Base-by-base conservation (phyloP, 495 filamentous ascomycete genomes). In the Coniosporium apollinis region DNA sequence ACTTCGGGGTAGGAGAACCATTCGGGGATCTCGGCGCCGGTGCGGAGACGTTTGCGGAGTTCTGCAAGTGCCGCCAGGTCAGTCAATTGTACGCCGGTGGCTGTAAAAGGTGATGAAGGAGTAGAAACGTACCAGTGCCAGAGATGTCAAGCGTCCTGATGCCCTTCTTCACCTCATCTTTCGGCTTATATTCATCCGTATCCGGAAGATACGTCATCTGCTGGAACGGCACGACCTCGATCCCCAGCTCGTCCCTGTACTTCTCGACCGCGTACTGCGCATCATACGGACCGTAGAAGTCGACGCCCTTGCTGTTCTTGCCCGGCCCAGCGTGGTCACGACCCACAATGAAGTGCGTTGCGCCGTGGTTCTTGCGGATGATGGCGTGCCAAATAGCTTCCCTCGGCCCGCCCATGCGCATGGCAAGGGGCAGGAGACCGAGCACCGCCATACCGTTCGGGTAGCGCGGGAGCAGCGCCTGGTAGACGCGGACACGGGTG, bases 1-100 rank as follows among this genome's bases (percentile, higher is more conserved):
- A 97, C 91, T 64, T 97, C 91, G 39, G 91, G 85, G 64, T 97
- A 97, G 15, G 89, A 96, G 70, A 97, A 97, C 89, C 89, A 97
- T 57, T 91, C 84, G 38, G 89, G 89, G 51, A 97, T 97, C 44
- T 92, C 83, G 43, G 75, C 76, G 37, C 89, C 89, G 35, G 76
- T 85, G 47, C 82, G 75, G 34, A 97, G 72, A 42, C 89, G 79
- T 34, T 74, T 70, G 44, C 89, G 85, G 46, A 97, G 79, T 62
- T 97, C 89, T 57, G 28, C 10, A 30, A 19, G 28, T n/a, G n/a
- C n/a, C n/a, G n/a, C 14, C 6, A 14, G 2, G 26, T 34, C 13
- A 38, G 26, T 29, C 33, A 45, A 25, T 5, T 38, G 18, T 38
- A 28, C 22, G 9, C 13, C 9, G 14, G 18, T 9, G 30, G 37